Percentiles rank a stretch among this genome's conserved stretches.
Evolutionary conservation across 139 green algal species (phyloP).

Genomic region (Chlorella ohadii): DNA sequence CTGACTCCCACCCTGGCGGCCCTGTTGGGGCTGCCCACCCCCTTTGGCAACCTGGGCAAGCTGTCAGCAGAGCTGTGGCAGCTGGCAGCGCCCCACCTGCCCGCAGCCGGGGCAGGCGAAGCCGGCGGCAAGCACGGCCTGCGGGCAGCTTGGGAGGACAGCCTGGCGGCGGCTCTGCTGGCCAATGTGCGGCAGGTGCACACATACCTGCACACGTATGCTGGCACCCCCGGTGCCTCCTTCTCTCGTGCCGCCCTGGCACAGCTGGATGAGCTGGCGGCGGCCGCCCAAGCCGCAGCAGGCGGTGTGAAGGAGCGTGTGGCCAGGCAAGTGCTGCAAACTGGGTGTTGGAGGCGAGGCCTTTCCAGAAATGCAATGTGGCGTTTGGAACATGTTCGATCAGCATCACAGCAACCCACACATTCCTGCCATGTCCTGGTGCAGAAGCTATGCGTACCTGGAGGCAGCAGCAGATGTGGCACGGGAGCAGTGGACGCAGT

Average conservation of each 20-base stretch:
- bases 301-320: background rate
- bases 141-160: slow-evolving; percentile 7
- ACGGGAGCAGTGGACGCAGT: slow-evolving; percentile 79
- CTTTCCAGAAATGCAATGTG: too few species aligned
- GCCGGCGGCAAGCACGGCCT: background rate
- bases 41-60: slow-evolving; percentile 83
- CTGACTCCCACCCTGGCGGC: slow-evolving; percentile 84
- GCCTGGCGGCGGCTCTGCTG: slow-evolving; percentile 8
- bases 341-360: background rate
- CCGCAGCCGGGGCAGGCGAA: background rate
- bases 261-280: slow-evolving; percentile 31
- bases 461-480: slow-evolving; percentile 62
- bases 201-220: slow-evolving; percentile 77
- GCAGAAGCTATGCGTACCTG: slow-evolving; percentile 53
- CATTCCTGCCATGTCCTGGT: background rate
- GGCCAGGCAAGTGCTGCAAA: background rate
- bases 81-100: slow-evolving; percentile 25
- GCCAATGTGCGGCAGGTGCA: slow-evolving; percentile 53
- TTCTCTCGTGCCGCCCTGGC: slow-evolving; percentile 55
- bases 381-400: too few species aligned
- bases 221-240: slow-evolving; percentile 27
- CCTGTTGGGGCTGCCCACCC: slow-evolving; percentile 86
- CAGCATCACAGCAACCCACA: too few species aligned
- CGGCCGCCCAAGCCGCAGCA: background rate
- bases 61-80: slow-evolving; percentile 68